phyloP scores from a whole-genome alignment of 1,284 basidiomycete species.

The Neonothopanus nambi region DNA sequence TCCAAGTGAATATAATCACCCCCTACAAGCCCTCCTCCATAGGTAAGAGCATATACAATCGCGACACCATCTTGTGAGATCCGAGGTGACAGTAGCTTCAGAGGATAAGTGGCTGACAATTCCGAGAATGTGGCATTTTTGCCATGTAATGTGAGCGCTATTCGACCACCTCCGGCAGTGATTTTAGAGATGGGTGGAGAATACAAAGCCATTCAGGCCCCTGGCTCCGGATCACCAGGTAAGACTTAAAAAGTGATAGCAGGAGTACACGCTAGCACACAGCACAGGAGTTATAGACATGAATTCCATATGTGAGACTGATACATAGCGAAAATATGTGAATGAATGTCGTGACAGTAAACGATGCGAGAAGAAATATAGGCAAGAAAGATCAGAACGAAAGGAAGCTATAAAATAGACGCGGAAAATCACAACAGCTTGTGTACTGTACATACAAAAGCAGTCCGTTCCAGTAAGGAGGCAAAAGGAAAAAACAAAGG shows the following conservation, averaged over 20 bases:
- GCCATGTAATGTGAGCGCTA: constrained; percentile 53
- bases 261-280: no score
- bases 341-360: constrained; percentile 14
- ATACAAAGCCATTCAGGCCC: not conserved
- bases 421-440: constrained; percentile 8
- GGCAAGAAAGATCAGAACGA: not conserved
- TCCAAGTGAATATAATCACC: constrained; percentile 77
- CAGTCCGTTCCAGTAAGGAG: constrained; percentile 4
- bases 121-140: constrained; percentile 68
- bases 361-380: constrained; percentile 9
- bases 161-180: constrained; percentile 53
- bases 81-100: constrained; percentile 85
- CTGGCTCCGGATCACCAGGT: not conserved
- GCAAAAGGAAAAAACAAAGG: not conserved
- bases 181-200: constrained; percentile 32
- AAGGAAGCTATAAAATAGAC: constrained; percentile 2
- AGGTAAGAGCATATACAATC: constrained; percentile 81
- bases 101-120: constrained; percentile 82
- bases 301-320: constrained; percentile 15
- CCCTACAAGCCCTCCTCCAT: constrained; percentile 92
- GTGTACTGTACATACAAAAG: constrained; percentile 13
- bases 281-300: not conserved
- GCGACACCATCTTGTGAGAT: constrained; percentile 52
- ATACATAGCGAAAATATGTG: constrained; percentile 16
- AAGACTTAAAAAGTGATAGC: no score